Evolutionary conservation across 495 filamentous ascomycete genomes (phyloP).

Genomic region (Ascobolus immersus): DNA sequence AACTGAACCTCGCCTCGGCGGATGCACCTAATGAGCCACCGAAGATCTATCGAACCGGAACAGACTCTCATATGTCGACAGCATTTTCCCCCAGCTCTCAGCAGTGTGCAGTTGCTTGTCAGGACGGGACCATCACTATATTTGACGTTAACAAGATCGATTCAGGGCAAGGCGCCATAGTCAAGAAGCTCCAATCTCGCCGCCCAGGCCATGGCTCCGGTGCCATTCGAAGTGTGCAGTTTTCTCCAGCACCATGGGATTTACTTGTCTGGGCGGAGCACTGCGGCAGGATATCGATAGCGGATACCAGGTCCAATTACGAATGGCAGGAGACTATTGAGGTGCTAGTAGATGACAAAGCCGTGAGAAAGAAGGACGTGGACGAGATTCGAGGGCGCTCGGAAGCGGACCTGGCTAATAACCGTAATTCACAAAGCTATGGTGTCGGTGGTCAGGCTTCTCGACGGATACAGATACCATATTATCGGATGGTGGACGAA

Average conservation of each 20-base stretch:
- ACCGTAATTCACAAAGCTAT: no score
- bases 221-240: conserved; percentile 72
- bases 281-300: conserved; percentile 55
- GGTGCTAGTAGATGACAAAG: conserved; percentile 13
- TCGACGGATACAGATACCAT: no score
- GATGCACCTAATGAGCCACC: conserved; percentile 17
- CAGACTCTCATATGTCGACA: conserved; percentile 37
- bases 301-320: conserved; percentile 58
- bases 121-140: conserved; percentile 43
- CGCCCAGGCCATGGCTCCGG: conserved; percentile 35
- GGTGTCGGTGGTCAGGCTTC: no score
- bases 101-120: conserved; percentile 43
- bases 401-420: no score
- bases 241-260: conserved; percentile 73
- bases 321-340: conserved; percentile 39
- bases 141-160: conserved; percentile 29
- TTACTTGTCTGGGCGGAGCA: conserved; percentile 86
- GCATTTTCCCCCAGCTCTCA: conserved; percentile 45
- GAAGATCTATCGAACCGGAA: conserved; percentile 13
- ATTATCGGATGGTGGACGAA: no score
- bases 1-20: conserved; percentile 18
- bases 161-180: conserved; percentile 14
- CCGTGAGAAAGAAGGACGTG: conserved; percentile 11
- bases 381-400: no score
- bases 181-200: conserved; percentile 31